phyloP scores from a whole-genome alignment of 2,329 filamentous ascomycete genomes.

The Monilinia laxa region DNA sequence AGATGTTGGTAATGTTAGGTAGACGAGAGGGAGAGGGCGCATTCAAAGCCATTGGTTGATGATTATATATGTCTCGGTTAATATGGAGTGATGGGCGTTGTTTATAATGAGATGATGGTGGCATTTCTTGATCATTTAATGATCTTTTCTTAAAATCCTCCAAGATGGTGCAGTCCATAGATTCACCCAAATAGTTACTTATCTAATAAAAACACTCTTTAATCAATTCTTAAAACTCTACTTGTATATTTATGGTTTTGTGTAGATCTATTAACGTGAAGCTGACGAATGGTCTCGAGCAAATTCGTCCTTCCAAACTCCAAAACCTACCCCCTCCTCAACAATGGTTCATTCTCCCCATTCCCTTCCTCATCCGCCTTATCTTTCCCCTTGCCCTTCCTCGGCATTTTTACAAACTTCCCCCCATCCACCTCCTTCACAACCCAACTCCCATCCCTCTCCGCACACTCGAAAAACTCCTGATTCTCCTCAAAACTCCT shows the following conservation, averaged over 20 bases:
- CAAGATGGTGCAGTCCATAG: not conserved
- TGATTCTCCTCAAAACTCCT: slow-evolving; percentile 58
- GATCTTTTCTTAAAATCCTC: not conserved
- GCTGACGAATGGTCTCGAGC: not conserved
- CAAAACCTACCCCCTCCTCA: slow-evolving; percentile 17
- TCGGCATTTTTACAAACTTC: slow-evolving; percentile 43
- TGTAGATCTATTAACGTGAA: too few relatives aligned
- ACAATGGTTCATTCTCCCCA: slow-evolving; percentile 27
- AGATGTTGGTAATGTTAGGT: not conserved
- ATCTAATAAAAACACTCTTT: not conserved
- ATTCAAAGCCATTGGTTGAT: not conserved
- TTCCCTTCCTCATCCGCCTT: slow-evolving; percentile 15
- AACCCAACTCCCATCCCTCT: slow-evolving; percentile 52
- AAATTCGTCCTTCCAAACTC: not conserved
- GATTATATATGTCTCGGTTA: slow-evolving; percentile 1
- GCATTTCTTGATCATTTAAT: not conserved
- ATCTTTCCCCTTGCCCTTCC: slow-evolving; percentile 19
- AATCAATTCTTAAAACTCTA: not conserved
- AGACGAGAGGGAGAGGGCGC: too few relatives aligned
- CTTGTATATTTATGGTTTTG: not conserved
- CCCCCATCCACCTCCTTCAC: slow-evolving; percentile 54
- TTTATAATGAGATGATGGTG: not conserved
- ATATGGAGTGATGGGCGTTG: slow-evolving; percentile 15
- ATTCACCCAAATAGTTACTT: not conserved
- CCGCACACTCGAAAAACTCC: slow-evolving; percentile 45